These are phyloP conservation scores for Wickerhamomyces sp. DNA, from an alignment of 1,139 yeast species.

Conservation along the genomic window DNA sequence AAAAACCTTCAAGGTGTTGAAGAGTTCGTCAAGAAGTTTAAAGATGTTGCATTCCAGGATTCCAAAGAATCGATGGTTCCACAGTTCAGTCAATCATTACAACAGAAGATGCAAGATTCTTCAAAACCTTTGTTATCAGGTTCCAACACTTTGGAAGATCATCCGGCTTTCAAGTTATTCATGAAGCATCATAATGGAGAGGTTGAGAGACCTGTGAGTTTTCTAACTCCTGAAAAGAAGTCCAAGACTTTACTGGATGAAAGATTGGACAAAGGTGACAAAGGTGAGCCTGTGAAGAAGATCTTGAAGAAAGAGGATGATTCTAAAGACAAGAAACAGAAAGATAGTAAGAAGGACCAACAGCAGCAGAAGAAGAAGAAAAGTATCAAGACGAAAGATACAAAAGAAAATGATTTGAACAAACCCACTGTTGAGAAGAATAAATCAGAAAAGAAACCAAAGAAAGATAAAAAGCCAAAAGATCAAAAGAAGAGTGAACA, in stretches of 20 bases:
- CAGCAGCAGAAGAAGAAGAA: conserved; percentile 3
- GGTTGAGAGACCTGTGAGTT: conserved; percentile 13
- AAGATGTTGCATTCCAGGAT: conserved; percentile 15
- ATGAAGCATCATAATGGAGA: conserved; percentile 14
- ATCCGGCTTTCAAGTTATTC: conserved; percentile 13
- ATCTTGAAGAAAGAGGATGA: not conserved
- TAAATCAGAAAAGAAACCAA: conserved; percentile 1
- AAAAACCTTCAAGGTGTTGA: conserved; percentile 10
- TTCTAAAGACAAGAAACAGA: conserved; percentile 1
- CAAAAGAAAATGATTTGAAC: conserved; percentile 2
- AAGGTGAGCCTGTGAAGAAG: not conserved
- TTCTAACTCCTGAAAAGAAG: conserved; percentile 3
- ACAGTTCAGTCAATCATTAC: conserved; percentile 10
- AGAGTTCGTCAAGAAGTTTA: conserved; percentile 11
- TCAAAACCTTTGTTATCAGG: not conserved
- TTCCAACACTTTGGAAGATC: conserved; percentile 1
- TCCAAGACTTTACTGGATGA: not conserved
- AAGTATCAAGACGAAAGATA: conserved; percentile 4
- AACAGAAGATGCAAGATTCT: conserved; percentile 11
- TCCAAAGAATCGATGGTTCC: conserved; percentile 18
- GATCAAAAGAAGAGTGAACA: not conserved
- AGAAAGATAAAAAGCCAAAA: conserved; percentile 1
- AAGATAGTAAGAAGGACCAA: conserved; percentile 2
- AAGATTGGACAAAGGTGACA: not conserved
- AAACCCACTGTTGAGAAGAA: not conserved